These are phyloP conservation scores for Dicorynia guianensis DNA, from an alignment of 306 rosid genomes.

Conservation along the genomic window DNA sequence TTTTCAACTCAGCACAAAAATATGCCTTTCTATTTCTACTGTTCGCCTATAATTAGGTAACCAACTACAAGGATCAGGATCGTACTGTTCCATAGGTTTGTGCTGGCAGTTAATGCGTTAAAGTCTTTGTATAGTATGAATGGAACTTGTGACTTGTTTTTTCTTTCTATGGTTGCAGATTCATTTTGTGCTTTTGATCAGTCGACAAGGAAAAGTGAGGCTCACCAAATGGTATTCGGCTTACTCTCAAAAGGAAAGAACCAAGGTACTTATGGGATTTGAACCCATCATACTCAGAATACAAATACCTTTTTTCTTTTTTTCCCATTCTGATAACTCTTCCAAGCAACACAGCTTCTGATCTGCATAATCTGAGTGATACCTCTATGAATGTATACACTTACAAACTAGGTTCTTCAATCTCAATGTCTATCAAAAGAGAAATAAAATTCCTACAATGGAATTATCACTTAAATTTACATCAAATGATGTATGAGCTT, in stretches of 20 bases:
- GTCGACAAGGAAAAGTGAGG: constrained; percentile 98
- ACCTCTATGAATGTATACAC: background rate
- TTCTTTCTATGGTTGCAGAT: constrained; percentile 54
- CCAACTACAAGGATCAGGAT: no score
- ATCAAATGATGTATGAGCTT: no score
- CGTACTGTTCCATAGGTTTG: no score
- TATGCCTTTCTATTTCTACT: no score
- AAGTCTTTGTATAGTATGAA: background rate
- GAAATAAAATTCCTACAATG: no score
- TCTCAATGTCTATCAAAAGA: no score
- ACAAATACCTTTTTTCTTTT: background rate
- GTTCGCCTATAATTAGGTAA: no score
- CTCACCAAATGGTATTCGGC: constrained; percentile 98
- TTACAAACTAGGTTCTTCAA: no score
- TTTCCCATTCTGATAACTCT: background rate
- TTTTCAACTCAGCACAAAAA: no score
- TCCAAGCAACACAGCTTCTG: background rate
- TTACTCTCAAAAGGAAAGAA: constrained; percentile 90
- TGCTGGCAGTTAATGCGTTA: background rate
- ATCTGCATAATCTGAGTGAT: background rate
- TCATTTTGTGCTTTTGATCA: constrained; percentile 91
- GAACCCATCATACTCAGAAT: constrained; percentile 12
- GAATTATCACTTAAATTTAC: no score
- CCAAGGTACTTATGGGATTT: constrained; percentile 64
- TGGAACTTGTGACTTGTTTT: background rate